A percentile compares a stretch with the other conserved stretches of the same genome.
Conservation (phyloP, 495 filamentous ascomycete species). For the Corynascus novoguineensis region DNA sequence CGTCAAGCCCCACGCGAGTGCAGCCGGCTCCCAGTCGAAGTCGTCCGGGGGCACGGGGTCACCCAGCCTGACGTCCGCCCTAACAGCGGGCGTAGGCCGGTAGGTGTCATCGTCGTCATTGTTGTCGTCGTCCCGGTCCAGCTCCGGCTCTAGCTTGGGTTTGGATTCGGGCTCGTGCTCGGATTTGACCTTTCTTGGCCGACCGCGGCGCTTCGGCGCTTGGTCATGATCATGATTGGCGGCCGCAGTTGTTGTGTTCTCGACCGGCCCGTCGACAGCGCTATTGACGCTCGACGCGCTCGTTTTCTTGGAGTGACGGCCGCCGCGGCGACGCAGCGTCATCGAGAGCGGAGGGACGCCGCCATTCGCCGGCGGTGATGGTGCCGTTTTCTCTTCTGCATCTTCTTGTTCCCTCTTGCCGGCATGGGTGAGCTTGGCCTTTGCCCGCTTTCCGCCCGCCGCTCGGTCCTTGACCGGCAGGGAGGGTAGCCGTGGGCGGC, state of each 20-base stretch:
- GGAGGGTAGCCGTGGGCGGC: too few relatives aligned
- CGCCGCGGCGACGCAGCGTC: slow-evolving; percentile 23
- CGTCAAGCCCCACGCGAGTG: slow-evolving; percentile 42
- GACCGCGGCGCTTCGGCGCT: slow-evolving; percentile 14
- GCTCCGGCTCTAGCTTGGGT: not conserved
- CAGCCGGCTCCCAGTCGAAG: slow-evolving; percentile 42
- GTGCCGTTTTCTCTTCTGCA: too few relatives aligned
- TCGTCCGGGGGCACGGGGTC: slow-evolving; percentile 32
- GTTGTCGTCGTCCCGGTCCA: slow-evolving; percentile 20
- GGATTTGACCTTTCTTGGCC: slow-evolving; percentile 2
- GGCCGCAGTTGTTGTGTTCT: not conserved
- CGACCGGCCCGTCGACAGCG: slow-evolving; percentile 2
- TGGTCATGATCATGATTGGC: not conserved
- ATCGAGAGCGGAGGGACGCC: slow-evolving; percentile 2
- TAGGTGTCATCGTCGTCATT: slow-evolving; percentile 24
- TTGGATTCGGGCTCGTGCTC: slow-evolving; percentile 10
- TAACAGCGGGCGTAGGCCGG: slow-evolving; percentile 24
- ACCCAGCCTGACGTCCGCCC: slow-evolving; percentile 21
- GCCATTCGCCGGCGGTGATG: too few relatives aligned
- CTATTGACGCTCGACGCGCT: slow-evolving; percentile 21
- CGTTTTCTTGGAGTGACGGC: slow-evolving; percentile 15
- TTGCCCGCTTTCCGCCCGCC: not conserved
- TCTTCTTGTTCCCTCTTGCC: not conserved
- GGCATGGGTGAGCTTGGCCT: not conserved
- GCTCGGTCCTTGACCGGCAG: not conserved